Evolutionary conservation across 495 filamentous ascomycete species (phyloP).

Genomic region (Aspergillus bertholletiae): DNA sequence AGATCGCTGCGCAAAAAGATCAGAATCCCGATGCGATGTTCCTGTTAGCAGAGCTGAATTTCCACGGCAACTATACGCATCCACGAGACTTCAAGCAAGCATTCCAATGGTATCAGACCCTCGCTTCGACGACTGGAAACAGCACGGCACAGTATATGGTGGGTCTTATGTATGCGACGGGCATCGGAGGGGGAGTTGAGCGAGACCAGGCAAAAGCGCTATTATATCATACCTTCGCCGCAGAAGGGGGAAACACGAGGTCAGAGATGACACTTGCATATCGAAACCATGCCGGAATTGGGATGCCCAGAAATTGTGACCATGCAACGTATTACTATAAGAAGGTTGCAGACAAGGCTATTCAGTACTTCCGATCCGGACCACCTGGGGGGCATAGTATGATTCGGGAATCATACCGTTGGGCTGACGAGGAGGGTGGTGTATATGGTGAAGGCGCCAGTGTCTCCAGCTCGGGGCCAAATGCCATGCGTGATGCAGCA

Average conservation of each 20-base stretch:
- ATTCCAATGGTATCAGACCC: conserved; percentile 74
- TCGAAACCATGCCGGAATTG: conserved; percentile 82
- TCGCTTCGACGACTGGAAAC: conserved; percentile 79
- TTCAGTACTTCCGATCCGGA: conserved; percentile 77
- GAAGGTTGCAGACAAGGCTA: conserved; percentile 88
- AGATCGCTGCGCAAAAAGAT: conserved; percentile 68
- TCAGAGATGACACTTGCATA: conserved; percentile 95
- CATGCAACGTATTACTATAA: conserved; percentile 86
- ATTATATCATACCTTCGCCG: conserved; percentile 92
- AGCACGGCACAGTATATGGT: conserved; percentile 91
- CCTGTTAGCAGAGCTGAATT: conserved; percentile 90
- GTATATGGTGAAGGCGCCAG: conserved; percentile 95
- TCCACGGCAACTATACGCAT: conserved; percentile 91
- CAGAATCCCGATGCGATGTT: conserved; percentile 82
- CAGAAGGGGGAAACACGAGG: conserved; percentile 73
- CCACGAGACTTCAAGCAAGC: conserved; percentile 79
- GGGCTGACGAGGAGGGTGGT: conserved; percentile 84
- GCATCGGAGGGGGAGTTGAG: conserved; percentile 77
- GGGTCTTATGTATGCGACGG: conserved; percentile 94
- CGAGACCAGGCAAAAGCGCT: conserved; percentile 89
- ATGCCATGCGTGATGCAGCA: conserved; percentile 66
- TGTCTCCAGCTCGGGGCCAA: conserved; percentile 82
- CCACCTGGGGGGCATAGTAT: conserved; percentile 86
- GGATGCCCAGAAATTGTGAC: conserved; percentile 80
- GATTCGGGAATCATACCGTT: conserved; percentile 68